A percentile compares a stretch with the other conserved stretches of the same genome.
Conservation (phyloP, 176 grass and related monocot species). For the Aegilops umbellulata region DNA sequence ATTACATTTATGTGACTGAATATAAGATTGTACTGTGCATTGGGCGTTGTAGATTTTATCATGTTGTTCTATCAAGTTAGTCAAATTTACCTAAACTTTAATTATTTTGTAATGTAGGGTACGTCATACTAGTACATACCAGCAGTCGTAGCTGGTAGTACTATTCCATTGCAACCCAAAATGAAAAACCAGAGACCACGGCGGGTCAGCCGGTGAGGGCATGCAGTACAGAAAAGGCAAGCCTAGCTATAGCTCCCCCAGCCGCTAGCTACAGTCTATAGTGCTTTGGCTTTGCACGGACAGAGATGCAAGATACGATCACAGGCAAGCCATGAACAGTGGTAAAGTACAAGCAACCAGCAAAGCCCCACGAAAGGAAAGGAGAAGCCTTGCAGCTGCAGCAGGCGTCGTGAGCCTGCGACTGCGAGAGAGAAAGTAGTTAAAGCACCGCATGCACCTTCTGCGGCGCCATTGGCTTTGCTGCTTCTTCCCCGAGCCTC, state of each 20-base stretch:
- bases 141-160: too few species aligned
- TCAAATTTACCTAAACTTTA: too few species aligned
- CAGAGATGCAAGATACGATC: background rate
- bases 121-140: too few species aligned
- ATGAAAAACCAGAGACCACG: background rate
- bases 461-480: background rate
- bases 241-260: background rate
- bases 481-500: too few species aligned
- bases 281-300: background rate
- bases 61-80: too few species aligned
- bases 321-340: background rate
- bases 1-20: too few species aligned
- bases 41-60: too few species aligned
- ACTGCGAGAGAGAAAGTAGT: constrained; percentile 16
- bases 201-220: background rate
- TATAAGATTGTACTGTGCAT: too few species aligned
- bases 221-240: constrained; percentile 1
- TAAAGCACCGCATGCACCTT: constrained; percentile 21
- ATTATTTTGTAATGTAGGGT: too few species aligned
- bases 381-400: background rate
- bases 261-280: background rate
- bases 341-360: constrained; percentile 17
- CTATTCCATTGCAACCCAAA: background rate
- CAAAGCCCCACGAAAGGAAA: background rate
- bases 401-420: background rate